Percentiles rank a stretch among this genome's conserved stretches.
Evolutionary conservation across 2,329 filamentous ascomycete species (phyloP).

Genomic region (Dactylellina cionopaga): DNA sequence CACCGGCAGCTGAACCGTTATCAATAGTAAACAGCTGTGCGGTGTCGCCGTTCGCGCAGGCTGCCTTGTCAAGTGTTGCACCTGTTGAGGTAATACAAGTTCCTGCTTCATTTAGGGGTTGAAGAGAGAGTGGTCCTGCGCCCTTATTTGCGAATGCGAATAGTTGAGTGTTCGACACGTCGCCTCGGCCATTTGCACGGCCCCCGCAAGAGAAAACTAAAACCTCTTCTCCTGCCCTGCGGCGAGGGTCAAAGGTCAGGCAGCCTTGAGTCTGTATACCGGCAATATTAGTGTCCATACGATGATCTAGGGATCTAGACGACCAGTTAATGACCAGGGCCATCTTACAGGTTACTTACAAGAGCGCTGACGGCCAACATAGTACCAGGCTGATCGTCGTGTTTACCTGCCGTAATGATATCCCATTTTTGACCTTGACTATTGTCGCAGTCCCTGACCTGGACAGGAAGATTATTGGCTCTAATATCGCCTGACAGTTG

Average conservation of each 20-base stretch:
- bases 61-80: conserved; percentile 62
- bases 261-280: conserved; percentile 67
- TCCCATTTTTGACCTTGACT: conserved; percentile 66
- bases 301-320: no score
- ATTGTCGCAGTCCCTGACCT: conserved; percentile 63
- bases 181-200: conserved; percentile 66
- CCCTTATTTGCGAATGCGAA: conserved; percentile 63
- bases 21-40: conserved; percentile 63
- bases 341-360: conserved; percentile 59
- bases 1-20: conserved; percentile 32
- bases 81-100: conserved; percentile 65
- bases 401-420: conserved; percentile 65
- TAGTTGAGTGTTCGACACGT: conserved; percentile 66
- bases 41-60: conserved; percentile 61
- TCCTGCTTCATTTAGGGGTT: conserved; percentile 63
- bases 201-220: conserved; percentile 70
- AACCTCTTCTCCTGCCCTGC: conserved; percentile 66
- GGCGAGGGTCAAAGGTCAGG: conserved; percentile 68
- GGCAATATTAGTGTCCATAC: no score
- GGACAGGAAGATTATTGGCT: conserved; percentile 66
- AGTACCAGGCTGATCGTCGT: conserved; percentile 64
- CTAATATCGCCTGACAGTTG: conserved; percentile 67
- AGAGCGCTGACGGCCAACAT: conserved; percentile 68
- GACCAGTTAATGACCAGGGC: neutral
- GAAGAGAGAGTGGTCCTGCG: conserved; percentile 62